Evolutionary conservation across 129 eudicot genomes (phyloP), one percentile per base, ranked within the genome.

Genomic region (Saposhnikovia divaricata): DNA sequence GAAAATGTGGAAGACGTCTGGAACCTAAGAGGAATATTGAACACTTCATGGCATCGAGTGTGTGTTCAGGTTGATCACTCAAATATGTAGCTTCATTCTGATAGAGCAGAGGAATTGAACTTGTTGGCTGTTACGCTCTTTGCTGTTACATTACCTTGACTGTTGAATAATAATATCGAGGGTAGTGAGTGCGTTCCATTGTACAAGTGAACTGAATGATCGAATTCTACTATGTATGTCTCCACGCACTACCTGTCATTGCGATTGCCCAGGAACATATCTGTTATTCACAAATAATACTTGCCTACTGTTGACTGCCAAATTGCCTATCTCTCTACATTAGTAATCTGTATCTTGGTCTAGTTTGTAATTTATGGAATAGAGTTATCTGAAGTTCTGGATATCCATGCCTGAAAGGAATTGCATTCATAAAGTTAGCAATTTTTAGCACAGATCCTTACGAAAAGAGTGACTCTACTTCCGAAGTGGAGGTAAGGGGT

Each of bases 11-110:
- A 90, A 73, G 90, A 66, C 78, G 71, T 92, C 37, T 92, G 99
- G 99, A 95, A 95, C 85, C 81, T 95, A 87, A 86, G 99, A 84
- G 99, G 99, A n/a, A 88, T 95, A 82, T 82, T 95, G 34, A 95
- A 92, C 90, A 95, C 99, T 31, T 95, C 96, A 57, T 95, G 99
- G 99, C 99, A 95, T 85, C 89, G 91, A 75, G 94, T 95, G 79
- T 89, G 85, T 25, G 92, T 92, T 69, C 92, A 87, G 74, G 87
- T 90, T 66, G 93, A 93, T 65, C 99, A 87, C 73, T 92, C 99
- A 74, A 92, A 81, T 73, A 75, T 90, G 91, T 95, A 86, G 81
- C 83, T 55, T 44, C 12, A 15, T 38, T 23, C 39, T 46, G 31
- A 13, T 50, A 45, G 42, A 79, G 34, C 72, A 47, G 40, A 74